These are phyloP conservation scores for Santalum album DNA, from an alignment of 164 flowering plant species.

Conservation along the genomic window DNA sequence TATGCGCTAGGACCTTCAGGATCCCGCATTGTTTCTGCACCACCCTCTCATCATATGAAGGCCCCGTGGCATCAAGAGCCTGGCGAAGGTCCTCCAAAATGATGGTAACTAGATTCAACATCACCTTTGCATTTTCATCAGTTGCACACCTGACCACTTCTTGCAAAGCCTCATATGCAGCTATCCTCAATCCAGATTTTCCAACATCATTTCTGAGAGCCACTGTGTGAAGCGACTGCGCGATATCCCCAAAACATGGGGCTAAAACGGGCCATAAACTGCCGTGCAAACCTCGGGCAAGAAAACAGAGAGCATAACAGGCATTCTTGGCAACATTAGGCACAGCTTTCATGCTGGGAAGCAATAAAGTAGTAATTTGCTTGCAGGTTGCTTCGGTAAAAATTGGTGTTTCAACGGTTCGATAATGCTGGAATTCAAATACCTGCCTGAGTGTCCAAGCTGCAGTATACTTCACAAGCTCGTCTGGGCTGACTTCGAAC, in stretches of 20 bases:
- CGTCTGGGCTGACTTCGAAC: constrained; percentile 38
- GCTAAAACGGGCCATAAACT: constrained; percentile 16
- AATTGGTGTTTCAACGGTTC: constrained; percentile 35
- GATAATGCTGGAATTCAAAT: constrained; percentile 53
- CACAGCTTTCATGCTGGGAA: constrained; percentile 57
- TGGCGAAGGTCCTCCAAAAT: constrained; percentile 51
- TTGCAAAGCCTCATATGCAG: constrained; percentile 54
- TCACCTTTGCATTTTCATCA: constrained; percentile 39
- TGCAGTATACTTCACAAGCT: constrained; percentile 57
- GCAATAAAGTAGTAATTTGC: constrained; percentile 37
- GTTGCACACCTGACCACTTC: constrained; percentile 44
- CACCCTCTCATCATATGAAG: constrained; percentile 35
- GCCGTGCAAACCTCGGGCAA: constrained; percentile 54
- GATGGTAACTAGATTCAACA: constrained; percentile 38
- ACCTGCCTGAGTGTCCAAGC: constrained; percentile 61
- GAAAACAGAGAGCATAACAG: constrained; percentile 58
- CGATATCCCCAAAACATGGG: too few species aligned
- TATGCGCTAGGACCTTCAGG: constrained; percentile 51
- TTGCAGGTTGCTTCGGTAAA: constrained; percentile 42
- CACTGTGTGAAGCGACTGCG: constrained; percentile 38
- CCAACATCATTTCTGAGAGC: constrained; percentile 56
- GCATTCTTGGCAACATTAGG: constrained; percentile 62
- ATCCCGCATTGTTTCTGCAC: constrained; percentile 49
- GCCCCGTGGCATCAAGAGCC: constrained; percentile 14
- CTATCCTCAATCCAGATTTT: constrained; percentile 45